phyloP scores from a whole-genome alignment of 2,329 filamentous ascomycete genomes.

The Macrophomina phaseolina region DNA sequence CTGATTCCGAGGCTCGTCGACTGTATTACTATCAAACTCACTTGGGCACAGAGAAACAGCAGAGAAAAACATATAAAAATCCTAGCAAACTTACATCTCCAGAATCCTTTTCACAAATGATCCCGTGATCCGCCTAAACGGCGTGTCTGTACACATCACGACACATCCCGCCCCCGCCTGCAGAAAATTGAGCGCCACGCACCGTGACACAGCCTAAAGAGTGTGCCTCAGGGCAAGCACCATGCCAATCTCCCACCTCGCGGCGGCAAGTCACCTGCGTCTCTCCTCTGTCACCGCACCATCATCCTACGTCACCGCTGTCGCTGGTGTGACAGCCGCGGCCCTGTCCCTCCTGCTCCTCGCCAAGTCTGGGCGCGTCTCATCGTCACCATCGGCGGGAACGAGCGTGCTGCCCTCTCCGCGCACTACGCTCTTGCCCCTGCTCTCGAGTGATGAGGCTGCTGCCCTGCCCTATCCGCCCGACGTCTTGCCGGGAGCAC shows the following conservation, averaged over 20 bases:
- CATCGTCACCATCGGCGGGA: conserved; percentile 31
- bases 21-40: too few relatives aligned
- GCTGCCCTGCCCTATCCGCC: conserved; percentile 65
- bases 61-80: too few relatives aligned
- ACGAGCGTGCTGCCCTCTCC: conserved; percentile 35
- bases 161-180: too few relatives aligned
- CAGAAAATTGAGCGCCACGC: too few relatives aligned
- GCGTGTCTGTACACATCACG: too few relatives aligned
- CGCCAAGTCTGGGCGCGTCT: conserved; percentile 31
- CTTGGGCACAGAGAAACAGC: too few relatives aligned
- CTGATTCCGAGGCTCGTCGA: not conserved
- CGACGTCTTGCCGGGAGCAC: conserved; percentile 70
- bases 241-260: not conserved
- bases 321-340: not conserved
- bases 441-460: conserved; percentile 36
- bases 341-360: conserved; percentile 25
- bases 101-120: too few relatives aligned
- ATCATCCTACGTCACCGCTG: conserved; percentile 5
- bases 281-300: not conserved
- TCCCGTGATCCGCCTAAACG: too few relatives aligned
- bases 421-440: conserved; percentile 35
- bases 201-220: not conserved
- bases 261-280: not conserved
- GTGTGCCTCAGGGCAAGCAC: not conserved
- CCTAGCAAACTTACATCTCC: too few relatives aligned